These are phyloP conservation scores for Neofusicoccum sp. DNA, from an alignment of 2,329 filamentous ascomycete species.

Conservation along the genomic window DNA sequence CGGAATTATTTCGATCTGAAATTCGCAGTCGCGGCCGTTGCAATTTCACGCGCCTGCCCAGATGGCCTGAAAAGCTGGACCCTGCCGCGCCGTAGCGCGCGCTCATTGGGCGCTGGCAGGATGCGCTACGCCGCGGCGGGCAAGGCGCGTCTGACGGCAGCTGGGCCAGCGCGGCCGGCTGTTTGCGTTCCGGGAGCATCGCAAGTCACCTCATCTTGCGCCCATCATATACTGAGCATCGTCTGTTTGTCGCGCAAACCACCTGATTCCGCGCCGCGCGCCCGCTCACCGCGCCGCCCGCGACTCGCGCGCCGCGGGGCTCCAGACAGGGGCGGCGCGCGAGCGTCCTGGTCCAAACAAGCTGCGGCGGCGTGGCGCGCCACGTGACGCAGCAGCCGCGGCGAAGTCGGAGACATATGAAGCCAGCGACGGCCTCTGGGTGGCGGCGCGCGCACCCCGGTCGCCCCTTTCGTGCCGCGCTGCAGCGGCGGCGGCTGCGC, in stretches of 20 bases:
- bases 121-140: background rate
- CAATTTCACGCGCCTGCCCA: background rate
- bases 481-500: background rate
- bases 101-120: background rate
- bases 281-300: no score
- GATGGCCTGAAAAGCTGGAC: background rate
- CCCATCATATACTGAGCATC: no score
- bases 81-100: background rate
- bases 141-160: background rate
- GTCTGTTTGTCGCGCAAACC: no score
- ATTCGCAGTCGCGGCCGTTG: background rate
- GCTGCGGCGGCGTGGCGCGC: background rate
- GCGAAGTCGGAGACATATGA: conserved; percentile 10
- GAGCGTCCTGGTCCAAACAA: background rate
- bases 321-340: background rate
- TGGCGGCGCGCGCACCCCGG: background rate
- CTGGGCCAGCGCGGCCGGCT: no score
- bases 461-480: background rate
- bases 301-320: conserved; percentile 1
- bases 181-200: no score
- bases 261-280: no score
- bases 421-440: conserved; percentile 4
- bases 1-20: background rate
- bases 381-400: conserved; percentile 7
- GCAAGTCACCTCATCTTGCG: no score